Evolutionary conservation across 306 rosid species (phyloP), one percentile per base, ranked within the genome.

Genomic region (Astragalus membranaceus): DNA sequence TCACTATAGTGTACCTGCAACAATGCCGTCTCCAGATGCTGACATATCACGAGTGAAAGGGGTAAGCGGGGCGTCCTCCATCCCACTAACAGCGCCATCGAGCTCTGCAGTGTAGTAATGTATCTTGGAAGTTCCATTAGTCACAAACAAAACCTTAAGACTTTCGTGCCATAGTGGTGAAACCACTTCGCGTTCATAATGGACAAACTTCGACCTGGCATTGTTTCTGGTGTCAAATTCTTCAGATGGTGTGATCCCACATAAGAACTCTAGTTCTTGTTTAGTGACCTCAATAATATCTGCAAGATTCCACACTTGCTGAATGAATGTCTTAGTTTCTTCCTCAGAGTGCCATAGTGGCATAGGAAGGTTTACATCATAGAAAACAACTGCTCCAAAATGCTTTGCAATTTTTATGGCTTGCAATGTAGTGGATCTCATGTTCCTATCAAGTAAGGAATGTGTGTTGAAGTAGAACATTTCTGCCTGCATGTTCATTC

Each of bases 81-180:
- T 88, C 26, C 97, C 97, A 42, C 49, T 56, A 80, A 94, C 53
- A 44, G 95, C 82, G n/a, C 96, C 99, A 75, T 90, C 69, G 17
- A 78, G 53, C 70, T 90, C 98, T 32, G 78, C 30, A 8, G 97
- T 94, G 58, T 94, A 94, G 87, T 88, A 94, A 79, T 90, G 97
- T 72, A 94, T 83, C 86, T 90, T 94, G 29, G 98, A 94, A 70
- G 98, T 88, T 62, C 98, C 98, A 78, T 90, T 94, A 72, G 98
- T 94, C 70, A 94, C 97, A 55, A 94, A 94, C 85, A 94, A 82
- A 71, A 90, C 85, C 89, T 88, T 84, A 53, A 94, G 98, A 80
- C 81, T 83, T 72, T 90, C 87, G 42, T 88, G 98, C 98, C 92
- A 94, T 57, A 94, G 81, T 43, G 89, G 85, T 30, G 69, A 78